Evolutionary conservation across 164 flowering plant species (phyloP), one percentile per base, ranked within the genome.

Genomic region (Macadamia tetraphylla): DNA sequence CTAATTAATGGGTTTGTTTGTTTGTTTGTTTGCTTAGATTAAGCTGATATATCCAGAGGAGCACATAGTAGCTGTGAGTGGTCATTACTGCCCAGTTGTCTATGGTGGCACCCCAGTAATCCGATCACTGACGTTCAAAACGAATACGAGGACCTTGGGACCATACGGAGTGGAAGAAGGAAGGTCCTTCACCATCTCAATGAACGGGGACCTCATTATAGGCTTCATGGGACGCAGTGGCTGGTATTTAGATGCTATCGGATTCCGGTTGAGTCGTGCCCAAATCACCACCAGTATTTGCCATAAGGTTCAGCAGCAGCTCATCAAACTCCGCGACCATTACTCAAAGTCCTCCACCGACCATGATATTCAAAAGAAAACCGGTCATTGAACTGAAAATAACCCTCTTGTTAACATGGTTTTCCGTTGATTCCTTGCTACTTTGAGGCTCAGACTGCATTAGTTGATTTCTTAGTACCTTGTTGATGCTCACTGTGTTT

Each of bases 81-180:
- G 94, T 3, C 79, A 90, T 75, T 82, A 77, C 61, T 40, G 79
- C 62, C 80, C 88, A 0, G 77, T 87, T 64, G 88, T 86, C 17
- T 51, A 62, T 18, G 73, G 87, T 2, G 86, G 87, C 51, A 63
- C 80, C 30, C 80, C 87, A 0, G 89, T 87, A 66, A 86, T 87
- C 44, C 71, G 89, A 49, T 84, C 90, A 6, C 83, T 90, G 18
- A 83, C 81, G 0, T 81, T 90, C 71, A 81, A 75, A 82, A 87
- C 75, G 80, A 90, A 88, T 71, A 43, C 6, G 31, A 77, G 85
- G 69, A 86, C 75, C 1, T 84, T 80, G n/a, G 94, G 96, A 2
- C 90, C 94, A 0, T 88, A 15, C 51, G 96, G 96, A 43, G 72
- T 81, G 0, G 92, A 85, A 76, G 86, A 84, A 74, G 96, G 94